Evolutionary conservation across 2,329 filamentous ascomycete species (phyloP).

Genomic region (Aspergillus aculeatinus): DNA sequence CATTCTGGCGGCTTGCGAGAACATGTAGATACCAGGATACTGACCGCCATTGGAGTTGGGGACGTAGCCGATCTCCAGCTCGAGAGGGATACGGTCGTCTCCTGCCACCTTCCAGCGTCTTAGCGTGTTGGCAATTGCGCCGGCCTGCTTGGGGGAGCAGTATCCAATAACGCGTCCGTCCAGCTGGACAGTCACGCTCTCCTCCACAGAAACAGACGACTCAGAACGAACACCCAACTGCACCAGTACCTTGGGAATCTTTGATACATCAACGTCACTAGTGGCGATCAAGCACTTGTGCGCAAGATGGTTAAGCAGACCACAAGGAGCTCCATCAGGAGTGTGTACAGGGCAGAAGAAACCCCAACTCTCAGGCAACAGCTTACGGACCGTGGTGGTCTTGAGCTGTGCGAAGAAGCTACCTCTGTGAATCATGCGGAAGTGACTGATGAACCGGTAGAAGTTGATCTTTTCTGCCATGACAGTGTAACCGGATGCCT

Average conservation of each 20-base stretch:
- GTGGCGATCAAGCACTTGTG: slow-evolving; percentile 94
- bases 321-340: slow-evolving; percentile 92
- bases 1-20: slow-evolving; percentile 82
- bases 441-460: slow-evolving; percentile 96
- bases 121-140: slow-evolving; percentile 78
- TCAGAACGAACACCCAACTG: slow-evolving; percentile 76
- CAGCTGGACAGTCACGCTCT: slow-evolving; percentile 85
- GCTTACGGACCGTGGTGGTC: slow-evolving; percentile 92
- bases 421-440: slow-evolving; percentile 98
- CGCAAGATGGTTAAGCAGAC: slow-evolving; percentile 88
- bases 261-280: slow-evolving; percentile 68
- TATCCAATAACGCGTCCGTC: slow-evolving; percentile 89
- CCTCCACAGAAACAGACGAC: slow-evolving; percentile 74
- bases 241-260: slow-evolving; percentile 69
- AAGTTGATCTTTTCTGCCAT: slow-evolving; percentile 99
- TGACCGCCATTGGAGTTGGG: slow-evolving; percentile 87
- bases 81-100: slow-evolving; percentile 71
- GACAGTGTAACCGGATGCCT: slow-evolving; percentile 91
- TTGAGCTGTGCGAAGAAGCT: slow-evolving; percentile 98
- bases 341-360: slow-evolving; percentile 98
- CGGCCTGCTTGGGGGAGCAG: slow-evolving; percentile 81
- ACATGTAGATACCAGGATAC: slow-evolving; percentile 94
- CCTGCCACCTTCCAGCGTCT: slow-evolving; percentile 95
- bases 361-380: slow-evolving; percentile 95
- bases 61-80: slow-evolving; percentile 89